Base-by-base conservation (phyloP, 805 yeast species). In the Ogataea corticis region DNA sequence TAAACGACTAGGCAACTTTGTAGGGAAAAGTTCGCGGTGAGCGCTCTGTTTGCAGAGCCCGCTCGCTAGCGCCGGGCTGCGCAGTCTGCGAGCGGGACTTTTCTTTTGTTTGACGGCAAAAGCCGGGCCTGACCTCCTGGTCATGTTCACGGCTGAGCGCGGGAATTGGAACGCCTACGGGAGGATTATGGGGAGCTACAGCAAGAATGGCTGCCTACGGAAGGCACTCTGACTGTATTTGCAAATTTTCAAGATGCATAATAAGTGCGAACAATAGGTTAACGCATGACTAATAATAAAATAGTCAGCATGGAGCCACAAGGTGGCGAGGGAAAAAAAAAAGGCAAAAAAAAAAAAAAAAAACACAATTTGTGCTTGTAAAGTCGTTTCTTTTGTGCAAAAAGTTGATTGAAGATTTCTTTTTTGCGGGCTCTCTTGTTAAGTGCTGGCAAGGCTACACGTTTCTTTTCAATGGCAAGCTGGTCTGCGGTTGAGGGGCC, bases 241-340 rank as follows among this genome's bases (percentile, higher is more conserved):
- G 39, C 31, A 15, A 36, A 17, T 15, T 15, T 15, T 25, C 25
- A 19, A 27, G 23, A 31, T 31, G 10, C 15, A 7, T 23, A 18
- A 36, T 36, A 36, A 21, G 7, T 15, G n/a, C 6, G 16, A 14
- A 25, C 13, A 15, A 27, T 13, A 14, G 25, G 4, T 10, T 7
- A 3, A 10, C 25, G 39, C 39, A 25, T 36, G 21, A 19, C 9
- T 14, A 27, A 36, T 13, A 27, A 36, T 25, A 14, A n/a, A 27
- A 9, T 12, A 29, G 19, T 27, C 31, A 27, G n/a, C 31, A 9
- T 23, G 17, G 32, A 23, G 31, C 17, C 11, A 16, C 21, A 14
- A 12, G 39, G 39, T n/a, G 23, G 29, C 23, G 23, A 19, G 14
- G 16, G 28, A 19, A 40, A 45, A 34, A 43, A 46, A 43, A 43